These are phyloP conservation scores for Crepidotus variabilis DNA, from an alignment of 768 basidiomycete species.

Conservation along the genomic window DNA sequence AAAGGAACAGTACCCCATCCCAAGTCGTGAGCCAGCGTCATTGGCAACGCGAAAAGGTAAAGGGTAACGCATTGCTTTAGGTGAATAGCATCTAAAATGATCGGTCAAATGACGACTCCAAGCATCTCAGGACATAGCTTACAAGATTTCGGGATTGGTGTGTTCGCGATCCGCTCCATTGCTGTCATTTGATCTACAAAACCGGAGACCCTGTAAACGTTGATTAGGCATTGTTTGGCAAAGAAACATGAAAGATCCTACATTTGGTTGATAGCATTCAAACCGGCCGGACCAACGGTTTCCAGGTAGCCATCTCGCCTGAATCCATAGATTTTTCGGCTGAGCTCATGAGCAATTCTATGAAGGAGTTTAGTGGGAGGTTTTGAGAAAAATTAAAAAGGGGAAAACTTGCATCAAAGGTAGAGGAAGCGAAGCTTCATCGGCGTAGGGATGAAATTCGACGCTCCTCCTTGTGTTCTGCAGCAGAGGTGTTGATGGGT, in stretches of 20 bases:
- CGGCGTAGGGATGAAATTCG: constrained; percentile 56
- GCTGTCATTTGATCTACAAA: constrained; percentile 83
- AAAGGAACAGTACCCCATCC: constrained; percentile 85
- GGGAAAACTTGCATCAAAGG: constrained; percentile 61
- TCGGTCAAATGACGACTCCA: not conserved
- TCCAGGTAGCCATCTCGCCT: constrained; percentile 81
- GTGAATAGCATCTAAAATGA: constrained; percentile 71
- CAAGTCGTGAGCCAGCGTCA: constrained; percentile 79
- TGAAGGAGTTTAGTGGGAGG: not conserved
- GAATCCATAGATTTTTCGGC: constrained; percentile 64
- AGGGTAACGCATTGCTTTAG: constrained; percentile 93
- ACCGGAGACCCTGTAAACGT: constrained; percentile 53
- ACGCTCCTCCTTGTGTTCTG: constrained; percentile 48
- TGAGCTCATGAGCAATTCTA: constrained; percentile 82
- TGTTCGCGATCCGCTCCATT: constrained; percentile 92
- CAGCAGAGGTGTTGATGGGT: constrained; percentile 61
- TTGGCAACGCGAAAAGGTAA: constrained; percentile 88
- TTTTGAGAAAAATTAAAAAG: not conserved
- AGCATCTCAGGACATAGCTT: constrained; percentile 17
- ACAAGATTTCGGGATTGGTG: constrained; percentile 79
- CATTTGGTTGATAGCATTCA: constrained; percentile 75
- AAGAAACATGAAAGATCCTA: constrained; percentile 23
- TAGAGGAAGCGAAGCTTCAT: constrained; percentile 68
- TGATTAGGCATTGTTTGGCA: not conserved
- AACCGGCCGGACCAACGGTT: constrained; percentile 84